These are phyloP conservation scores for Rhamnella rubrinervis DNA, from an alignment of 331 rosid species.

Conservation along the genomic window DNA sequence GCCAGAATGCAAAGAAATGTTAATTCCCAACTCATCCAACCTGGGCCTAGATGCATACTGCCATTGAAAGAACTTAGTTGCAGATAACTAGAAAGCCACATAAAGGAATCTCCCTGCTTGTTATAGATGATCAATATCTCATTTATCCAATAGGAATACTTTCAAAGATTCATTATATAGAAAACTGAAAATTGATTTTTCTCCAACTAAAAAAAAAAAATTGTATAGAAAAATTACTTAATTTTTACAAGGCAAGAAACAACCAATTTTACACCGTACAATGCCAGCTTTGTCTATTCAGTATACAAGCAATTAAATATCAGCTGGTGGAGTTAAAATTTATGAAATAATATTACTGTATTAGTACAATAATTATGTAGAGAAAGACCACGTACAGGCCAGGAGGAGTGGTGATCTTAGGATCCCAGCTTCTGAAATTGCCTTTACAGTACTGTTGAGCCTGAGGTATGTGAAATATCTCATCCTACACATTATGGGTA, in stretches of 20 bases:
- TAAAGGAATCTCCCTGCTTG: neutral
- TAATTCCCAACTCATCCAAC: neutral
- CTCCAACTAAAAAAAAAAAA: neutral
- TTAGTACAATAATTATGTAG: neutral
- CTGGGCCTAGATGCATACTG: neutral
- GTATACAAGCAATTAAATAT: slow-evolving; percentile 8
- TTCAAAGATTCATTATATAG: too few relatives aligned
- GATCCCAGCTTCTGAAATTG: slow-evolving; percentile 92
- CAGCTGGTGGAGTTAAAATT: neutral
- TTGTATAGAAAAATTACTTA: neutral
- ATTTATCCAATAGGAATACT: too few relatives aligned
- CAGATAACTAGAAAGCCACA: neutral
- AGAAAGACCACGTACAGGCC: slow-evolving; percentile 67
- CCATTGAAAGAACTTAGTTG: neutral
- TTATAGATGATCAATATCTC: too few relatives aligned
- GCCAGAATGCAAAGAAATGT: neutral
- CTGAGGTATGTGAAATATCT: slow-evolving; percentile 87
- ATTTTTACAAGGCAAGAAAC: neutral
- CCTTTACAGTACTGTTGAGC: slow-evolving; percentile 75
- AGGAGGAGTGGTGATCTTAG: slow-evolving; percentile 95
- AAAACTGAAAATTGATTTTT: neutral
- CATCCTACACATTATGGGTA: slow-evolving; percentile 59
- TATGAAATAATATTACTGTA: neutral
- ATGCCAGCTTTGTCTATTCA: too few relatives aligned
- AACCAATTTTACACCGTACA: neutral